These are phyloP conservation scores for Barnettozyma vustinii DNA, from an alignment of 805 yeast genomes.

Conservation along the genomic window DNA sequence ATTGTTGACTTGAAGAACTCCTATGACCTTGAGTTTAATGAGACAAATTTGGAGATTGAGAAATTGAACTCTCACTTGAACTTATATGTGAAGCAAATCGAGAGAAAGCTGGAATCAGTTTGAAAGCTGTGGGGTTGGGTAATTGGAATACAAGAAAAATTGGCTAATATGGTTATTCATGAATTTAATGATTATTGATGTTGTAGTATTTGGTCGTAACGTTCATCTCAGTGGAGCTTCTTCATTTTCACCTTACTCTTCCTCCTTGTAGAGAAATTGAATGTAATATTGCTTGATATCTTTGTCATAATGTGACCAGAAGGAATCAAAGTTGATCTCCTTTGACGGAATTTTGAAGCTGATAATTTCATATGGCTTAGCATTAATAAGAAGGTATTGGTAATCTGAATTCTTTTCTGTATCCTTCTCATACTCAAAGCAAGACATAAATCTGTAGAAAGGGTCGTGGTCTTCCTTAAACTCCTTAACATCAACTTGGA, in stretches of 20 bases:
- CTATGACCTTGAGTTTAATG: conserved; percentile 36
- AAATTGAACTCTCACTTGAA: conserved; percentile 15
- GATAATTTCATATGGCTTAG: conserved; percentile 84
- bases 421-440: conserved; percentile 58
- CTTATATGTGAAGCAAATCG: conserved; percentile 5
- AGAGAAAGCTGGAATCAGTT: conserved; percentile 2
- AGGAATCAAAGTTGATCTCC: conserved; percentile 36
- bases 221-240: neutral
- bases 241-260: neutral
- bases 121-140: neutral
- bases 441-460: conserved; percentile 68
- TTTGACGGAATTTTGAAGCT: conserved; percentile 67
- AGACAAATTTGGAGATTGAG: conserved; percentile 28
- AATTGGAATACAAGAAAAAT: neutral
- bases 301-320: conserved; percentile 71
- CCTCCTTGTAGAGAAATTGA: conserved; percentile 33
- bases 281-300: conserved; percentile 65
- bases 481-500: conserved; percentile 53
- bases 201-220: neutral
- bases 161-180: neutral
- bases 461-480: conserved; percentile 46
- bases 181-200: neutral
- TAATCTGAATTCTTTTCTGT: conserved; percentile 41
- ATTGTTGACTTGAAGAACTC: conserved; percentile 29
- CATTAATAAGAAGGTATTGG: conserved; percentile 77